Evolutionary conservation across 306 rosid genomes (phyloP), one percentile per base, ranked within the genome.

Genomic region (Myrica gale): DNA sequence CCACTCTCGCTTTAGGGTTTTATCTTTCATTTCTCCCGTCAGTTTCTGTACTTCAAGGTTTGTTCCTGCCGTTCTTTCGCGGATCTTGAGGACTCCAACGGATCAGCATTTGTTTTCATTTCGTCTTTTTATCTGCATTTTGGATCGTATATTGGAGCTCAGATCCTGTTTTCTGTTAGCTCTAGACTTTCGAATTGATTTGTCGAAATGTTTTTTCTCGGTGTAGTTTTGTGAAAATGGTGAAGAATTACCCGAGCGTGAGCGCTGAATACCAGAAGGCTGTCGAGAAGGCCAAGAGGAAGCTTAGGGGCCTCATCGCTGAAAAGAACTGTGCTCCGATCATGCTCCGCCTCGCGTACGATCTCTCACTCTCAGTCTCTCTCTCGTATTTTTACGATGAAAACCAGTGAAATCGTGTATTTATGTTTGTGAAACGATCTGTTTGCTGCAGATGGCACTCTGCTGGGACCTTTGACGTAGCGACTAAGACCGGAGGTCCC

Each of bases 291-390:
- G 97, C 99, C 11, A 95, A 57, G 92, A 92, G 58, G 84, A 95
- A 89, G 87, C 99, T 95, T 66, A 90, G 98, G 52, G 97, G 99
- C 1, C 43, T 95, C 51, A 89, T 95, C 45, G 97, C 99, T 13
- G 99, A 95, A 80, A 95, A 95, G 90, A 84, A 77, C 69, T 90
- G 97, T 48, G 99, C 97, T 70, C 97, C 99, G 74, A 71, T 95
- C 19, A 92, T 95, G 17, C 92, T 95, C 70, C 99, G 99, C 17
- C 47, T 95, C 5, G 99, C 99, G 99, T 95, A 84, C 9, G 86
- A 41, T 71, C 2, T 69, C 9, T 42, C 17, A 10, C 52, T 46
- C n/a, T n/a, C n/a, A n/a, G n/a, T n/a, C n/a, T n/a, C 51, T 52
- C 5, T 48, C 53, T 11, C 13, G 53, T 9, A 9, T 48, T 48